Evolutionary conservation across 2,329 filamentous ascomycete genomes (phyloP), one percentile per base, ranked within the genome.

Genomic region (Ophiostoma australiae): DNA sequence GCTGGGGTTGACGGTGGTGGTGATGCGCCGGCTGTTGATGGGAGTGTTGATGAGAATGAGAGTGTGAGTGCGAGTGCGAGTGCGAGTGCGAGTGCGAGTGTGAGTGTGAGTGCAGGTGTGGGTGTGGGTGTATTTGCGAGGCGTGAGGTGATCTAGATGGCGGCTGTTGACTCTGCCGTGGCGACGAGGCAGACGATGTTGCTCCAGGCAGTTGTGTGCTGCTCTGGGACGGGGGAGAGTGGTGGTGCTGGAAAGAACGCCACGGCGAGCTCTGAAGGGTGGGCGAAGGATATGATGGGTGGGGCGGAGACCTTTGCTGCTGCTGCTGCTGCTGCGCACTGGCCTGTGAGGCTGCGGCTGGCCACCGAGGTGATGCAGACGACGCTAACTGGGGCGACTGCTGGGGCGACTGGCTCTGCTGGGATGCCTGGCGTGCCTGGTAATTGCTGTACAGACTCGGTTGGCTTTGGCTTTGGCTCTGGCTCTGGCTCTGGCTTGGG

Each of bases 401-500:
- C 52, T 58, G 52, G n/a, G 52, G 52, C 23, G 52, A 58, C n/a
- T 58, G 52, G 52, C 52, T 58, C 23, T 58, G 52, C 17, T 27
- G 52, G 23, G 52, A 27, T 11, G 31, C 17, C 31, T 31, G 61
- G 31, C 61, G 61, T 11, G n/a, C 10, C 11, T 13, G 10, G 17
- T 35, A 65, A 15, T 2, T 20, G 33, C 31, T 37, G 33, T 65
- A 65, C 61, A 65, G n/a, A 11, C 31, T n/a, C 15, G 61, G 61
- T 33, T 65, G 61, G 61, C 20, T 31, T 31, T 31, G 27, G 27
- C 27, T 31, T 31, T 31, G 27, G 27, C 27, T 31, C 3, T 31
- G 27, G 27, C 27, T 31, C 27, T 31, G 27, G 27, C 27, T 31
- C 27, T 31, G 27, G 27, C 27, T 31, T 31, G 27, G 27, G 27